Conservation (phyloP, 441 rosid genomes). For the Melastoma candidum region DNA sequence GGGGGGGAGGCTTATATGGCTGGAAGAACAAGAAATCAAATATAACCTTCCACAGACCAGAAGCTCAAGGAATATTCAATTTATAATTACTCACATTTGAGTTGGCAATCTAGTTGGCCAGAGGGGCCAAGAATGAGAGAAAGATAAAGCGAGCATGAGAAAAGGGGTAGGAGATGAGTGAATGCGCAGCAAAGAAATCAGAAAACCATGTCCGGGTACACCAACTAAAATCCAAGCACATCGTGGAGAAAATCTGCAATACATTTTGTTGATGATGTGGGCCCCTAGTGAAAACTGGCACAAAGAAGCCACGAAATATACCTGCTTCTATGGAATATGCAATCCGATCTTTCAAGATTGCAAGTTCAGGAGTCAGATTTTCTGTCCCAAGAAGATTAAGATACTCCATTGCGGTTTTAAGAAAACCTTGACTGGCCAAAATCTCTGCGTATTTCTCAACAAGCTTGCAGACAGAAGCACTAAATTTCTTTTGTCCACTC, state of each 20-base stretch:
- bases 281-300: neutral
- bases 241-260: neutral
- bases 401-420: conserved; percentile 65
- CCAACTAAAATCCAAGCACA: neutral
- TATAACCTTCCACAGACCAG: no score
- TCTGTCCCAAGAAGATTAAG: conserved; percentile 79
- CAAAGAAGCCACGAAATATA: neutral
- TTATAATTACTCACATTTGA: no score
- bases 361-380: conserved; percentile 83
- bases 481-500: conserved; percentile 84
- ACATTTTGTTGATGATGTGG: neutral
- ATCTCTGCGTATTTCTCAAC: conserved; percentile 99
- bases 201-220: no score
- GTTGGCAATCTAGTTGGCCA: no score
- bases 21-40: no score
- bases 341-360: conserved; percentile 80
- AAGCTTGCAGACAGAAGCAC: conserved; percentile 89
- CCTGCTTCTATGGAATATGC: conserved; percentile 27
- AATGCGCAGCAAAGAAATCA: no score
- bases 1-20: no score
- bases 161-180: no score
- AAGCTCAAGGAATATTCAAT: no score
- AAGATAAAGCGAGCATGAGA: no score
- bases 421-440: conserved; percentile 95
- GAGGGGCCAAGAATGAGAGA: no score